Base-by-base conservation (phyloP, 2,329 filamentous ascomycete genomes). In the Exophiala sideris region DNA sequence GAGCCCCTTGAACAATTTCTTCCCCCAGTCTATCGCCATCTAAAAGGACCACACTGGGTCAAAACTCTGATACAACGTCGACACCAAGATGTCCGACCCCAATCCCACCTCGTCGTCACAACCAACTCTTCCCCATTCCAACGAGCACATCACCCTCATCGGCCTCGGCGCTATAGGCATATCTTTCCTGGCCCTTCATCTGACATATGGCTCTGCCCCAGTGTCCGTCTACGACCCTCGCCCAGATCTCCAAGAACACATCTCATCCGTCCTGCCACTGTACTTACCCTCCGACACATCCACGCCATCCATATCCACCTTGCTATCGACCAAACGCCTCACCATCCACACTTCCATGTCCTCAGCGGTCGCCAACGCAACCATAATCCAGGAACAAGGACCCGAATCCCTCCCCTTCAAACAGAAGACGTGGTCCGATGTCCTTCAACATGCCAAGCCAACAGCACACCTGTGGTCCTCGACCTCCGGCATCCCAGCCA, bases 351-450 rank as follows among this genome's bases (percentile, higher is more conserved):
- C 62, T 5, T 67, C 67, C 2, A 56, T 70, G 8, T 48, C 57
- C n/a, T 59, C 71, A 2, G 80, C 79, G 9, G 72, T 81, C 8
- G 48, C 64, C 18, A 55, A 66, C 50, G 79, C 79, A 1, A 68
- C 73, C 39, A 79, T 84, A 46, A 69, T 85, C 39, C 81, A 85
- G 66, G 82, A 84, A 67, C 80, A 82, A 66, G 79, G 79, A 0
- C 80, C 81, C 0, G 81, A 84, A 62, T 75, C 76, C 46, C 59
- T 74, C 0, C 52, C 68, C 0, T 80, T 82, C 65, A 84, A 84
- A 58, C 68, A 70, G 35, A 62, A 62, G 0, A 68, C 81, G 18
- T 84, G 81, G 81, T 65, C 71, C 0, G 63, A 78, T 20, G 72
- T 85, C 5, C 75, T 81, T 54, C 57, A 67, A 1, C 61, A 76